phyloP scores from a whole-genome alignment of 805 yeast species.

The Yarrowia hollandica region DNA sequence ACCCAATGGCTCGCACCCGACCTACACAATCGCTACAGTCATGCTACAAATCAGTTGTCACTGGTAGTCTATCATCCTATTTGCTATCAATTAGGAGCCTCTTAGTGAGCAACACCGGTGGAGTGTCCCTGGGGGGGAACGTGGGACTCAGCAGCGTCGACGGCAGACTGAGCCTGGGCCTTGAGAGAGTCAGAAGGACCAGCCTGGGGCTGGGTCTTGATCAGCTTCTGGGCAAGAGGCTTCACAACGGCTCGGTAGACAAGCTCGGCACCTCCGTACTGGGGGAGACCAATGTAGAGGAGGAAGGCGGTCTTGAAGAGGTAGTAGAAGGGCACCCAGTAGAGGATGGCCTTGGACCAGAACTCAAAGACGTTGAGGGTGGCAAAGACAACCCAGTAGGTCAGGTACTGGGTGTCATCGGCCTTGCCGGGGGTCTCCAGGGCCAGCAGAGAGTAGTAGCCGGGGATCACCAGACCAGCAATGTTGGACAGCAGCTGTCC shows the following conservation, averaged over 20 bases:
- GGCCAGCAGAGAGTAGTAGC: constrained; percentile 83
- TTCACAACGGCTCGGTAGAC: constrained; percentile 65
- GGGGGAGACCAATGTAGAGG: constrained; percentile 84
- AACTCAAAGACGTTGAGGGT: constrained; percentile 87
- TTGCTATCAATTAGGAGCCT: too few species aligned
- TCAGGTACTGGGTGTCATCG: constrained; percentile 85
- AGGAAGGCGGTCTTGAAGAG: constrained; percentile 86
- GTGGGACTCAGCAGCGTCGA: constrained; percentile 32
- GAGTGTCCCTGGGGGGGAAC: constrained; percentile 21
- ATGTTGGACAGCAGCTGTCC: constrained; percentile 92
- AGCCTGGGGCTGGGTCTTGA: constrained; percentile 37
- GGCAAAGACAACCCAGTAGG: constrained; percentile 99
- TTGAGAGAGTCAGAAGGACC: constrained; percentile 36
- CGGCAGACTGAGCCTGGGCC: constrained; percentile 40
- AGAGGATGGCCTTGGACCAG: constrained; percentile 90
- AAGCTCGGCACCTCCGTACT: constrained; percentile 78
- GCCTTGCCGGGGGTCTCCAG: constrained; percentile 63
- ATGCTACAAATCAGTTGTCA: too few species aligned
- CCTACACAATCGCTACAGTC: not conserved
- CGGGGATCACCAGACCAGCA: constrained; percentile 88
- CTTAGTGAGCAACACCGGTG: constrained; percentile 45
- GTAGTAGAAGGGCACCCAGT: constrained; percentile 97
- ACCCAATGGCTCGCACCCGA: too few species aligned
- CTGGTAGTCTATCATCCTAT: constrained; percentile 15
- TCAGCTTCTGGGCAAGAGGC: constrained; percentile 53